phyloP scores from a whole-genome alignment of 2,329 filamentous ascomycete species.

The Trichoderma pleuroti region DNA sequence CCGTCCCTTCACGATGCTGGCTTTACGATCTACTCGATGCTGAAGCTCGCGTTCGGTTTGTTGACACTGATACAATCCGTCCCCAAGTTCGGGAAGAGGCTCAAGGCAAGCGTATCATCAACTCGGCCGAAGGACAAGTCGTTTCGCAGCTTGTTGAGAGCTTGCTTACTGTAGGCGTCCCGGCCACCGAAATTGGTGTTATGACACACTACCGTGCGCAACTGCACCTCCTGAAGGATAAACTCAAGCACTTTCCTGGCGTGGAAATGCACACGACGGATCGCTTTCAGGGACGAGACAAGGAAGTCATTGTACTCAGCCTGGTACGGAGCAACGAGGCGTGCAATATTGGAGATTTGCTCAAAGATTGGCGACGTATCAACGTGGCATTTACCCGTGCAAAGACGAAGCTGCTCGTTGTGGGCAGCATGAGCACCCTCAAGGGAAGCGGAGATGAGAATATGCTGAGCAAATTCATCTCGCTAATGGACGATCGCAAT shows the following conservation, averaged over 20 bases:
- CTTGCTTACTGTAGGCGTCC: constrained; percentile 71
- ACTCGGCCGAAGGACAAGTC: constrained; percentile 75
- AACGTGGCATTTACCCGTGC: constrained; percentile 95
- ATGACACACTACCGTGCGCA: constrained; percentile 97
- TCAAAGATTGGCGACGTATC: constrained; percentile 88
- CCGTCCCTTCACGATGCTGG: constrained; percentile 62
- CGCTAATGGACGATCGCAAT: constrained; percentile 69
- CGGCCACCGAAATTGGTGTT: constrained; percentile 76
- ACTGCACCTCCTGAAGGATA: constrained; percentile 74
- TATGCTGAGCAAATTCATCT: constrained; percentile 72
- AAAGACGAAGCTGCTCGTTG: constrained; percentile 82
- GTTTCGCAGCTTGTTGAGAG: constrained; percentile 76
- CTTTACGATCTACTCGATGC: constrained; percentile 68
- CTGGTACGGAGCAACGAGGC: constrained; percentile 84
- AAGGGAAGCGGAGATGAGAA: constrained; percentile 69
- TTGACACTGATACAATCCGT: constrained; percentile 79
- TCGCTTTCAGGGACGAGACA: constrained; percentile 94
- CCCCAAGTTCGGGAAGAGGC: constrained; percentile 65
- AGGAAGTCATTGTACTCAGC: constrained; percentile 83
- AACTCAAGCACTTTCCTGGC: constrained; percentile 55
- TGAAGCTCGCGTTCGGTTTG: constrained; percentile 71
- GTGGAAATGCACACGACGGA: constrained; percentile 97
- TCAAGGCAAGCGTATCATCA: constrained; percentile 82
- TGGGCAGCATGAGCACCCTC: constrained; percentile 79
- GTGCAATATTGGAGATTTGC: constrained; percentile 79